Percentiles rank a stretch among this genome's conserved stretches.
These are phyloP conservation scores for Juncus effusus DNA, from an alignment of 176 grass and related monocot species.

Conservation along the genomic window DNA sequence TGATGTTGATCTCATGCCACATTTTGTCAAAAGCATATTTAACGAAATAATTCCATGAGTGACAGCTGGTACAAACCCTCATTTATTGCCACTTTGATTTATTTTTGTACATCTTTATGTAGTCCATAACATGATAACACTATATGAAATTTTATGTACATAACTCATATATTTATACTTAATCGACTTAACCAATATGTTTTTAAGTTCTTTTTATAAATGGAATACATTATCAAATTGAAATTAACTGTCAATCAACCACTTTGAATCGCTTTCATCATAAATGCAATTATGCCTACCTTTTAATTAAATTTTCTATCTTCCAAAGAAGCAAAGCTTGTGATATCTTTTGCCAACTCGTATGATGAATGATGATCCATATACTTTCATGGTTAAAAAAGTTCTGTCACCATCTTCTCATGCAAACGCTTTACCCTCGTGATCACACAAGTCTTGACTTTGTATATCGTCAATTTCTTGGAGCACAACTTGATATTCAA, in stretches of 20 bases:
- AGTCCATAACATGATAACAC: too few relatives aligned
- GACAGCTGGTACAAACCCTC: slow-evolving; percentile 5
- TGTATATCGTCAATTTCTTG: neutral
- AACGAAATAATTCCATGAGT: neutral
- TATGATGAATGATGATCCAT: too few relatives aligned
- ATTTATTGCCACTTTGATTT: neutral
- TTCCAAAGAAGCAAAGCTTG: slow-evolving; percentile 14
- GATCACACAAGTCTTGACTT: slow-evolving; percentile 4
- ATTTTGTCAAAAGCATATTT: slow-evolving; percentile 24
- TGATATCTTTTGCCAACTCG: slow-evolving; percentile 21
- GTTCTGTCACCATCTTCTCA: slow-evolving; percentile 24
- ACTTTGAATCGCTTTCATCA: slow-evolving; percentile 22
- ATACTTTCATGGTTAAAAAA: slow-evolving; percentile 15
- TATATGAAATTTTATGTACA: too few relatives aligned
- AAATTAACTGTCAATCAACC: slow-evolving; percentile 10
- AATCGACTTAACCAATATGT: too few relatives aligned
- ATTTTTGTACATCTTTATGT: neutral
- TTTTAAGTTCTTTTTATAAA: too few relatives aligned
- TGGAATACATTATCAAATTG: too few relatives aligned
- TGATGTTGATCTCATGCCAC: slow-evolving; percentile 23
- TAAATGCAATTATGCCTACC: slow-evolving; percentile 8
- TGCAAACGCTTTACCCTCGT: slow-evolving; percentile 24
- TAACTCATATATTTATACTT: too few relatives aligned
- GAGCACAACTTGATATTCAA: too few relatives aligned
- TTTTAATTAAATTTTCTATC: neutral